phyloP scores from a whole-genome alignment of 176 grass and related monocot genomes.

The Lolium multiflorum region DNA sequence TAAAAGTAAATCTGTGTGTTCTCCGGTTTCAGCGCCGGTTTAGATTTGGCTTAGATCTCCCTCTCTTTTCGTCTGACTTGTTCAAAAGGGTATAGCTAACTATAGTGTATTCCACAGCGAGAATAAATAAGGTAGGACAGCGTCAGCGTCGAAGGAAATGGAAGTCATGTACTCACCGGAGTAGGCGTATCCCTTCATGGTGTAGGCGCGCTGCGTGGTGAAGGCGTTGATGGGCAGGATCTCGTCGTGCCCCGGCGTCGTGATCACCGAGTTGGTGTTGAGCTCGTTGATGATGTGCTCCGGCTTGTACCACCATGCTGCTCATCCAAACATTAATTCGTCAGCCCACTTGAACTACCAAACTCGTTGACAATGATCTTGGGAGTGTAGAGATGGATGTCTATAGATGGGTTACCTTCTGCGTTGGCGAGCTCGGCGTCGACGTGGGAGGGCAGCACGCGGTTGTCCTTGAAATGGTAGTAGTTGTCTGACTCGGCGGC shows the following conservation, averaged over 20 bases:
- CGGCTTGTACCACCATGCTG: slow-evolving; percentile 99
- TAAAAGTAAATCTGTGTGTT: neutral
- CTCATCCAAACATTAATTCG: neutral
- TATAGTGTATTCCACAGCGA: too few species aligned
- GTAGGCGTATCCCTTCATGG: slow-evolving; percentile 94
- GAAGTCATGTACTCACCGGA: slow-evolving; percentile 60
- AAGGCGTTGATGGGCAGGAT: slow-evolving; percentile 88
- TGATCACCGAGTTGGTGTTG: slow-evolving; percentile 95
- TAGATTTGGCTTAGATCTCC: neutral
- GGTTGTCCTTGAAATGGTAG: slow-evolving; percentile 94
- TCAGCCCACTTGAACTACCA: too few species aligned
- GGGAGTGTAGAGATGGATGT: too few species aligned
- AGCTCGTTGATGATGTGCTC: slow-evolving; percentile 97
- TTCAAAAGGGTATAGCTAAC: neutral
- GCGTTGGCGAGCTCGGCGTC: slow-evolving; percentile 94
- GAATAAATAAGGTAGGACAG: neutral
- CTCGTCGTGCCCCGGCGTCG: slow-evolving; percentile 92
- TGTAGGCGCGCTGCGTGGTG: slow-evolving; percentile 81
- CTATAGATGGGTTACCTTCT: slow-evolving; percentile 46
- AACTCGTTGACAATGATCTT: too few species aligned
- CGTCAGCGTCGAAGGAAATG: neutral
- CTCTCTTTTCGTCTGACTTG: neutral
- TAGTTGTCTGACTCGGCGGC: slow-evolving; percentile 77
- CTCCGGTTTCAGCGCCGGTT: neutral
- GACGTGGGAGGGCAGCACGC: slow-evolving; percentile 86